Evolutionary conservation across 2,329 filamentous ascomycete species (phyloP).

Genomic region (Leptodontidium sp.): DNA sequence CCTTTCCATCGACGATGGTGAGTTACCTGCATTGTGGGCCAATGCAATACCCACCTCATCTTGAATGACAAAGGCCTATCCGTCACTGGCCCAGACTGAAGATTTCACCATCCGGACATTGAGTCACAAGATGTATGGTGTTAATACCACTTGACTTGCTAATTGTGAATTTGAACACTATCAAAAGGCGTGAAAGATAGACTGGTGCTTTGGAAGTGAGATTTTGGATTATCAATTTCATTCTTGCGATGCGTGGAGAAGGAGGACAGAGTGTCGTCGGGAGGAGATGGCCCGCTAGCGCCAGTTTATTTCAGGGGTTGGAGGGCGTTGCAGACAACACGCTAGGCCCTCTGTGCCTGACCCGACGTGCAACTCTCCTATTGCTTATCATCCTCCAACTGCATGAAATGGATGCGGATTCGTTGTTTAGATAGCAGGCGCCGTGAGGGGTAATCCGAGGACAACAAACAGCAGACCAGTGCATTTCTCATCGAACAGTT

Average conservation of each 20-base stretch:
- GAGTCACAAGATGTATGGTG: no score
- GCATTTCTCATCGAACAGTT: neutral
- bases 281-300: constrained; percentile 10
- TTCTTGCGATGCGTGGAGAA: neutral
- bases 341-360: neutral
- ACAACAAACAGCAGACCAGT: neutral
- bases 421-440: neutral
- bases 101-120: no score
- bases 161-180: no score
- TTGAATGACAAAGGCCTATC: no score
- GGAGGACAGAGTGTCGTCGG: neutral
- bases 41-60: neutral
- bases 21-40: neutral
- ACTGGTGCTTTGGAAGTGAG: no score
- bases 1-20: neutral
- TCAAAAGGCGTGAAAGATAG: no score
- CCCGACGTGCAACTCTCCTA: neutral
- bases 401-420: neutral
- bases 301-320: constrained; percentile 6
- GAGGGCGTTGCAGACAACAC: constrained; percentile 1
- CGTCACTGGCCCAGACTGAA: no score
- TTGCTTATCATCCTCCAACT: neutral
- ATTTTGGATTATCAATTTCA: no score
- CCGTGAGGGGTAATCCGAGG: neutral
- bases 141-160: no score